These are phyloP conservation scores for Rhynchospora pubera DNA, from an alignment of 176 grass and related monocot genomes.

Conservation along the genomic window DNA sequence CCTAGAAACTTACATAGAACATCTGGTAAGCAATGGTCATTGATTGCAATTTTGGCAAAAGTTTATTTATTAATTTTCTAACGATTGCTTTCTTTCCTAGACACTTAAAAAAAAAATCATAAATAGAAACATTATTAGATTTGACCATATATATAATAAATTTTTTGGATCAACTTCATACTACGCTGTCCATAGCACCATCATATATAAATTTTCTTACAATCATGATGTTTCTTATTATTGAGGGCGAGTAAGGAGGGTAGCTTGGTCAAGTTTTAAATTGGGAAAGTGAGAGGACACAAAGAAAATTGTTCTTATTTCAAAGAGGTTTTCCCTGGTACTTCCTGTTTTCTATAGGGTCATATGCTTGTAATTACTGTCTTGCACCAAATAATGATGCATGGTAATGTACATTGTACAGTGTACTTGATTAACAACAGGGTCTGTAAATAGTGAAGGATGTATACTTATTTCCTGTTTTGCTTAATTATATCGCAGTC, in stretches of 20 bases:
- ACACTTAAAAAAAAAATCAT: background rate
- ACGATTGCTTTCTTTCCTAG: background rate
- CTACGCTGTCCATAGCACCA: background rate
- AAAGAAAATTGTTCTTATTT: background rate
- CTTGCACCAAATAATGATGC: background rate
- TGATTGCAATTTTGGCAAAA: background rate
- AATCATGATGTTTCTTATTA: background rate
- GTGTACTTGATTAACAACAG: background rate
- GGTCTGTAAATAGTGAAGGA: background rate
- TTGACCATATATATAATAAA: background rate
- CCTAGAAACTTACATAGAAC: background rate
- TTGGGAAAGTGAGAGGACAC: background rate
- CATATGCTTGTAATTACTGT: background rate
- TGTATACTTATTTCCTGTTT: background rate
- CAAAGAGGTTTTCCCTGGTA: background rate
- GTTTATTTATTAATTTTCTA: background rate
- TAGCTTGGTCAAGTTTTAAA: background rate
- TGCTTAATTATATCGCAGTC: constrained; percentile 39
- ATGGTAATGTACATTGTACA: background rate
- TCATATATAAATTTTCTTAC: background rate
- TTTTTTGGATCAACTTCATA: background rate
- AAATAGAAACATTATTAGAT: background rate
- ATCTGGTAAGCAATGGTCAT: background rate
- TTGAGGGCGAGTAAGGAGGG: background rate
- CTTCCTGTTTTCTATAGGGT: background rate